A percentile compares a stretch with the other conserved stretches of the same genome.
phyloP scores from a whole-genome alignment of 192 early-diverging fungal genomes.

The Funneliformis geosporum region DNA sequence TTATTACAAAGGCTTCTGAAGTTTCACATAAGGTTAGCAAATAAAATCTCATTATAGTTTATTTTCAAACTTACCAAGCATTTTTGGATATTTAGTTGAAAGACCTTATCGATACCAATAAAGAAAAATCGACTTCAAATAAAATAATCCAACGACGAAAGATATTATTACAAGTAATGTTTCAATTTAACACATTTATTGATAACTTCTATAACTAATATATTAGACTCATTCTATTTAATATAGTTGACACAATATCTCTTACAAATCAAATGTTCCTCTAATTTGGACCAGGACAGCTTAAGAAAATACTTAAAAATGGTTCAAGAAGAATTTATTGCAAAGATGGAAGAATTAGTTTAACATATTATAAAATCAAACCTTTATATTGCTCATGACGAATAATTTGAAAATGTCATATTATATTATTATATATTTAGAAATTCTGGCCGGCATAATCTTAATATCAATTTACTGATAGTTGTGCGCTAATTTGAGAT shows the following conservation, averaged over 20 bases:
- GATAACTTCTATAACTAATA: not conserved
- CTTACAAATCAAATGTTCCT: slow-evolving; percentile 19
- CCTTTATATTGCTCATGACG: too few species aligned
- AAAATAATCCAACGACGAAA: slow-evolving; percentile 30
- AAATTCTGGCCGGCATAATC: too few species aligned
- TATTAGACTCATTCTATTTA: not conserved
- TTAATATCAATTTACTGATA: too few species aligned
- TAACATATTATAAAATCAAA: too few species aligned
- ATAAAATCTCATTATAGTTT: not conserved
- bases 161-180: slow-evolving; percentile 26
- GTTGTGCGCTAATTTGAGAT: too few species aligned
- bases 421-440: too few species aligned
- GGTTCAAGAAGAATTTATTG: slow-evolving; percentile 41
- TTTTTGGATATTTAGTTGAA: slow-evolving; percentile 8
- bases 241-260: slow-evolving; percentile 23
- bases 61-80: not conserved
- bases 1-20: slow-evolving; percentile 38
- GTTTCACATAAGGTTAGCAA: slow-evolving; percentile 37
- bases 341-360: slow-evolving; percentile 28
- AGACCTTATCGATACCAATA: slow-evolving; percentile 25
- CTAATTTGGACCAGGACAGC: slow-evolving; percentile 30
- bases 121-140: slow-evolving; percentile 26
- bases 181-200: too few species aligned
- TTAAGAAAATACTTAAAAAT: slow-evolving; percentile 39
- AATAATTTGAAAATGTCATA: too few species aligned